Evolutionary conservation across 1,284 basidiomycete species (phyloP).

Genomic region (Ganoderma lucidum): DNA sequence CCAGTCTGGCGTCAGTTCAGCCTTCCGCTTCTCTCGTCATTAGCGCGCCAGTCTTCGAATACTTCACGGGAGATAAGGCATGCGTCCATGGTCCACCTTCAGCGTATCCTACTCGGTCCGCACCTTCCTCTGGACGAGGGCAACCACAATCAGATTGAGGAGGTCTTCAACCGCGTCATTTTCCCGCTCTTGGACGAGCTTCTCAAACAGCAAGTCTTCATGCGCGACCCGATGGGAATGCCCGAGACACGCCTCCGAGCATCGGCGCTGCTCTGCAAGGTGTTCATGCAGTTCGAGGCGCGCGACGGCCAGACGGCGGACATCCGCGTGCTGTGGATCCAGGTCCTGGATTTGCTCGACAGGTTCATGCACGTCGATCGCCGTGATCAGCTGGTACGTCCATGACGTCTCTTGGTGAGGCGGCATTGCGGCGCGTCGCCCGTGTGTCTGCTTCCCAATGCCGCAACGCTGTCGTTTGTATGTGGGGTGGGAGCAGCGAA

Average conservation of each 20-base stretch:
- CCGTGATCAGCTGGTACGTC: slow-evolving; percentile 85
- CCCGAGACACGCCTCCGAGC: slow-evolving; percentile 90
- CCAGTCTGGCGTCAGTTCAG: slow-evolving; percentile 86
- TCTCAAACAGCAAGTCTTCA: slow-evolving; percentile 84
- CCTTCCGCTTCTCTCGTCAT: slow-evolving; percentile 80
- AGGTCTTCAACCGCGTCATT: slow-evolving; percentile 89
- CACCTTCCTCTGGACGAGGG: slow-evolving; percentile 67
- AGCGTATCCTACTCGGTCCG: slow-evolving; percentile 87
- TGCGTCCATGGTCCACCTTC: slow-evolving; percentile 84
- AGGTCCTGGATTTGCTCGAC: slow-evolving; percentile 92
- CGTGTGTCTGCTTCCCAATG: not conserved
- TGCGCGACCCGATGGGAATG: slow-evolving; percentile 87
- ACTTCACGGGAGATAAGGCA: slow-evolving; percentile 88
- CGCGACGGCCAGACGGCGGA: slow-evolving; percentile 74
- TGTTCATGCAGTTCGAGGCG: slow-evolving; percentile 93
- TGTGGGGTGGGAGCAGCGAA: not conserved
- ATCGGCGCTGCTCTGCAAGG: slow-evolving; percentile 91
- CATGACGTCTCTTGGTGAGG: not conserved
- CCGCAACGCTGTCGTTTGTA: not conserved
- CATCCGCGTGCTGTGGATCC: slow-evolving; percentile 86
- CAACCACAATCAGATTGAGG: slow-evolving; percentile 72
- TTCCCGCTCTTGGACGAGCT: slow-evolving; percentile 95
- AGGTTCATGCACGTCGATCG: slow-evolving; percentile 88
- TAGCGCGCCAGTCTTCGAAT: slow-evolving; percentile 89
- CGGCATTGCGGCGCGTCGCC: slow-evolving; percentile 1